Percentiles rank a stretch among this genome's conserved stretches.
Conservation (phyloP, 306 rosid genomes). For the Astragalus glycyphyllos region DNA sequence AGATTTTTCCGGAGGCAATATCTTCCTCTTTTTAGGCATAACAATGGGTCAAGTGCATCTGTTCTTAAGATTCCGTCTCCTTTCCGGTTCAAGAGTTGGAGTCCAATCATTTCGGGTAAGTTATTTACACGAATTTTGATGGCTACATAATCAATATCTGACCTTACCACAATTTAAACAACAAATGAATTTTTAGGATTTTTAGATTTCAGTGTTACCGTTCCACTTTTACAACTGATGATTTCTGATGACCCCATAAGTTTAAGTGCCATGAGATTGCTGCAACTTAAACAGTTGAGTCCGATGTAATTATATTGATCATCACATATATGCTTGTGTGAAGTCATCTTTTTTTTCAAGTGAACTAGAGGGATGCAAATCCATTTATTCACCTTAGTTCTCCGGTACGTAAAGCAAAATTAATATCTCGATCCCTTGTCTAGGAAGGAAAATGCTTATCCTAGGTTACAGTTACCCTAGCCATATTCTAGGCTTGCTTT, state of each 20-base stretch:
- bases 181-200: slow-evolving; percentile 22
- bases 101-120: slow-evolving; percentile 92
- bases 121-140: slow-evolving; percentile 27
- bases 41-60: slow-evolving; percentile 62
- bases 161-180: slow-evolving; percentile 2
- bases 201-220: slow-evolving; percentile 3
- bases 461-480: background rate
- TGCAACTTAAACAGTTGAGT: background rate
- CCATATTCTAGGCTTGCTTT: slow-evolving; percentile 6
- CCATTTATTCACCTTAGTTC: slow-evolving; percentile 14
- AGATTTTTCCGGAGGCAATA: slow-evolving; percentile 78
- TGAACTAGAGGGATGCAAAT: slow-evolving; percentile 15
- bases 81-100: slow-evolving; percentile 86
- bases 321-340: slow-evolving; percentile 14
- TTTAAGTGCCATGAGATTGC: slow-evolving; percentile 21
- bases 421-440: slow-evolving; percentile 13
- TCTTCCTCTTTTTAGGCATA: slow-evolving; percentile 87
- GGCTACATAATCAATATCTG: background rate
- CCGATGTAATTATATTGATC: background rate
- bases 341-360: slow-evolving; percentile 10
- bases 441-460: slow-evolving; percentile 6
- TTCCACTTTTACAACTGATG: slow-evolving; percentile 20
- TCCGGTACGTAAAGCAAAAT: slow-evolving; percentile 26
- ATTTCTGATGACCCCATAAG: slow-evolving; percentile 23
- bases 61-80: slow-evolving; percentile 79